phyloP scores from a whole-genome alignment of 2,329 filamentous ascomycete species.

The Colletotrichum sansevieriae region DNA sequence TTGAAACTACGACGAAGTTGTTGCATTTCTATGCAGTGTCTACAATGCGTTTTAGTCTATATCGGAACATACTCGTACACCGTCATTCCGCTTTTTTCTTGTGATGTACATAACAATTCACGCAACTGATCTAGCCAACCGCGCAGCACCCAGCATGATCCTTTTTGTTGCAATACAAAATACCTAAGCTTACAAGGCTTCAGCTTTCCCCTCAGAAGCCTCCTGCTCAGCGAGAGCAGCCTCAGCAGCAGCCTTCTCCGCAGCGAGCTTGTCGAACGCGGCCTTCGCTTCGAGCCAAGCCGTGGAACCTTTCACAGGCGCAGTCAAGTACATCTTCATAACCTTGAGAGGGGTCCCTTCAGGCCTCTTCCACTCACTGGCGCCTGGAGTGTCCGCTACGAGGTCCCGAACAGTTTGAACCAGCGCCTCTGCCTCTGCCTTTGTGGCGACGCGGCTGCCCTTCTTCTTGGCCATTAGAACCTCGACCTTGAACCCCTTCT shows the following conservation, averaged over 20 bases:
- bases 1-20: not conserved
- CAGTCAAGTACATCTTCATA: slow-evolving; percentile 60
- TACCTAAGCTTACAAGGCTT: no score
- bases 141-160: no score
- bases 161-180: no score
- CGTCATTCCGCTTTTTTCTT: not conserved
- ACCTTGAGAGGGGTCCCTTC: slow-evolving; percentile 60
- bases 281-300: not conserved
- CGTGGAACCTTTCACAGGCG: slow-evolving; percentile 21
- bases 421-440: slow-evolving; percentile 71
- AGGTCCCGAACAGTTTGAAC: slow-evolving; percentile 57
- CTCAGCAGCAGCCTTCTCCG: not conserved
- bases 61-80: slow-evolving; percentile 1
- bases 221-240: no score
- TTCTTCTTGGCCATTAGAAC: slow-evolving; percentile 76
- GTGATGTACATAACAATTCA: not conserved
- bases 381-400: slow-evolving; percentile 50
- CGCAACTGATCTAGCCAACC: not conserved
- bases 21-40: not conserved
- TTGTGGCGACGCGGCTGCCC: slow-evolving; percentile 69
- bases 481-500: slow-evolving; percentile 81
- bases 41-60: not conserved
- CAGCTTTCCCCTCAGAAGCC: no score
- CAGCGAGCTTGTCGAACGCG: not conserved
- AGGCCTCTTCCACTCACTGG: slow-evolving; percentile 58